These are phyloP conservation scores for Pseudogymnoascus sp. DNA, from an alignment of 2,329 filamentous ascomycete species.

Conservation along the genomic window DNA sequence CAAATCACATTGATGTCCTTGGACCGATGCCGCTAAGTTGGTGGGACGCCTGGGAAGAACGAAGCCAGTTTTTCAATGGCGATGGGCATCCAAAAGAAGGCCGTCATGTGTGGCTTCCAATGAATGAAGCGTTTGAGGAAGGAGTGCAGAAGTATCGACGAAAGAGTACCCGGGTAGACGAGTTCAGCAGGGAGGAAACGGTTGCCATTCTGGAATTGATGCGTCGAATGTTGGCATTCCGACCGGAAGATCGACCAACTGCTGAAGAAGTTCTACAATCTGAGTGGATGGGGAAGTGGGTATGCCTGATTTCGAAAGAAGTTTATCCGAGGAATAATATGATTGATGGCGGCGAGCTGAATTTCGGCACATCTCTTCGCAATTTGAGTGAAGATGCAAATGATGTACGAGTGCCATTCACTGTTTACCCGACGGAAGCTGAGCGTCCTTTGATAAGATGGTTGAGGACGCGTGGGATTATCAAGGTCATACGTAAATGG, in stretches of 20 bases:
- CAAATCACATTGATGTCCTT: slow-evolving; percentile 20
- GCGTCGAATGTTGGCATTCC: background rate
- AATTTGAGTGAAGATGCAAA: background rate
- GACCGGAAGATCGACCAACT: background rate
- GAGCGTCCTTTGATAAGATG: background rate
- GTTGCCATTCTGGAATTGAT: background rate
- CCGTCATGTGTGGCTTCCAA: background rate
- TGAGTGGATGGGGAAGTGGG: background rate
- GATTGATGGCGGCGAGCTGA: background rate
- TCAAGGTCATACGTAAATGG: background rate
- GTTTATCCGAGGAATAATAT: background rate
- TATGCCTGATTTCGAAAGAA: background rate
- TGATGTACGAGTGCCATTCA: background rate
- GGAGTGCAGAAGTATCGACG: background rate
- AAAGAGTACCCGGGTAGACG: background rate
- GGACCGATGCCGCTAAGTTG: slow-evolving; percentile 6
- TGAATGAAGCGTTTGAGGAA: background rate
- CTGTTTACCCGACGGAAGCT: background rate
- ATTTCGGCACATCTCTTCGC: background rate
- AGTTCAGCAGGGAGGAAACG: background rate
- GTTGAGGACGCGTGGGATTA: background rate
- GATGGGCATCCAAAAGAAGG: background rate
- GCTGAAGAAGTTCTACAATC: background rate
- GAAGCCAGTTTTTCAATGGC: background rate
- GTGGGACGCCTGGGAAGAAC: background rate